These are phyloP conservation scores for Coleophoma cylindrospora DNA, from an alignment of 2,329 filamentous ascomycete genomes.

Conservation along the genomic window DNA sequence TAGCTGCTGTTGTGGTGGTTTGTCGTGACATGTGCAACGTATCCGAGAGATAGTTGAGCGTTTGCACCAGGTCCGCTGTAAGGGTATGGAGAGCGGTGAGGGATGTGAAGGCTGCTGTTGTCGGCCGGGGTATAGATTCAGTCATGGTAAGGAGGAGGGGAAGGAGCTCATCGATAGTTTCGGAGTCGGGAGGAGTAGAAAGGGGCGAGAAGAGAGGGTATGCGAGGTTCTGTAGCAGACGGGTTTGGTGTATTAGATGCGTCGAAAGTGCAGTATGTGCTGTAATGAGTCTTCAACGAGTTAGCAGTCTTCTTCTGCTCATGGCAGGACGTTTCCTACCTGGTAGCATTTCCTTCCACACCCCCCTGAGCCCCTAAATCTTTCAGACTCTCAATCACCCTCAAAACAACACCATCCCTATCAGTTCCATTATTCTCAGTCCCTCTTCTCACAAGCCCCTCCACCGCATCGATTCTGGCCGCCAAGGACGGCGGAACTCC, in stretches of 20 bases:
- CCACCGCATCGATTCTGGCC: conserved; percentile 66
- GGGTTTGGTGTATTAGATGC: conserved; percentile 70
- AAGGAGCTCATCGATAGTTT: conserved; percentile 63
- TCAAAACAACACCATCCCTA: conserved; percentile 60
- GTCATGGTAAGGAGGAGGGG: conserved; percentile 62
- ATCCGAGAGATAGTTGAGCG: conserved; percentile 82
- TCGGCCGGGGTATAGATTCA: conserved; percentile 61
- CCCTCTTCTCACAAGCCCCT: conserved; percentile 61
- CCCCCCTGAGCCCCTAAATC: conserved; percentile 69
- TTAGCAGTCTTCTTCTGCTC: conserved; percentile 6
- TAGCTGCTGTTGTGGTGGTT: conserved; percentile 73
- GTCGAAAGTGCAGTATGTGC: conserved; percentile 70
- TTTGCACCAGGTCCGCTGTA: conserved; percentile 70
- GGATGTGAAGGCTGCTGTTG: conserved; percentile 58
- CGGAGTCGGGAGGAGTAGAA: conserved; percentile 54
- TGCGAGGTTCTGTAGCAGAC: conserved; percentile 67
- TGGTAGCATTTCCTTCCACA: conserved; percentile 67
- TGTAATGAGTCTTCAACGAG: conserved; percentile 58
- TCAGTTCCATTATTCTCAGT: conserved; percentile 62
- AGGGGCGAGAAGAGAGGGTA: conserved; percentile 68
- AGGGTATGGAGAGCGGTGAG: conserved; percentile 64
- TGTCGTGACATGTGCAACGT: conserved; percentile 92
- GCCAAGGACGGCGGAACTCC: conserved; percentile 64
- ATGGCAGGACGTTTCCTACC: conserved; percentile 38
- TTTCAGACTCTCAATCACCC: conserved; percentile 64